Conservation (phyloP, 2,329 filamentous ascomycete species). For the Neocucurbitaria cava region DNA sequence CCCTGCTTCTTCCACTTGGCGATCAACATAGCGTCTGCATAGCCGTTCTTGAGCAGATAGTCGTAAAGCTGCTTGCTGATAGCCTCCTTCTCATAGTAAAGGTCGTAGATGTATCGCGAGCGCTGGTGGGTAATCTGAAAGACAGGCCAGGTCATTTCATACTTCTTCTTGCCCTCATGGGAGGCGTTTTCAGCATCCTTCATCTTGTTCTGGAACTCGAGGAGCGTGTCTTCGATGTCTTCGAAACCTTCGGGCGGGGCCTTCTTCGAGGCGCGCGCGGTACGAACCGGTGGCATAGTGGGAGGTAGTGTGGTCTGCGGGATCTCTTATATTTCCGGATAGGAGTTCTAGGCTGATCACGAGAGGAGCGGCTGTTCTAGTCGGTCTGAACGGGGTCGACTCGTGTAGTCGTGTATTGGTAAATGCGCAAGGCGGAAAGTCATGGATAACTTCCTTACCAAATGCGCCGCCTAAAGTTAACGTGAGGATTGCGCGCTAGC, state of each 20-base stretch:
- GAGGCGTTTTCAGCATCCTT: conserved; percentile 93
- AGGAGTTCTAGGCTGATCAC: not conserved
- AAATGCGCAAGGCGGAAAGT: conserved; percentile 10
- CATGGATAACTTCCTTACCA: conserved; percentile 23
- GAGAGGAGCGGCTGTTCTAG: not conserved
- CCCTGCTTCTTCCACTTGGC: conserved; percentile 99
- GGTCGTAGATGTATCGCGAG: conserved; percentile 91
- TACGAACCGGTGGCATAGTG: conserved; percentile 78
- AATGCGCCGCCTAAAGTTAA: conserved; percentile 23
- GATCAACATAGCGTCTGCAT: conserved; percentile 93
- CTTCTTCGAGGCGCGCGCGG: conserved; percentile 74
- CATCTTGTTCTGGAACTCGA: conserved; percentile 90
- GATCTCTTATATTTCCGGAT: not conserved
- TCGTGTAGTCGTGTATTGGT: not conserved
- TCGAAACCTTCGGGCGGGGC: conserved; percentile 85
- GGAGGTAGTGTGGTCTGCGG: not conserved
- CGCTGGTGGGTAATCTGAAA: conserved; percentile 97
- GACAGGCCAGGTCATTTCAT: conserved; percentile 95
- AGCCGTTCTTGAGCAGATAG: conserved; percentile 94
- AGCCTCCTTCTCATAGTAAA: conserved; percentile 97
- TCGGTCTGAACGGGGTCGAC: not conserved
- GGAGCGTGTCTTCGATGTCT: conserved; percentile 85
- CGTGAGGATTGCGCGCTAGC: conserved; percentile 34
- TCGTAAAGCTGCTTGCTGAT: conserved; percentile 93
- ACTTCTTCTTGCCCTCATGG: conserved; percentile 78